Base-by-base conservation (phyloP, 345 rosid genomes). In the Hypericum perforatum region DNA sequence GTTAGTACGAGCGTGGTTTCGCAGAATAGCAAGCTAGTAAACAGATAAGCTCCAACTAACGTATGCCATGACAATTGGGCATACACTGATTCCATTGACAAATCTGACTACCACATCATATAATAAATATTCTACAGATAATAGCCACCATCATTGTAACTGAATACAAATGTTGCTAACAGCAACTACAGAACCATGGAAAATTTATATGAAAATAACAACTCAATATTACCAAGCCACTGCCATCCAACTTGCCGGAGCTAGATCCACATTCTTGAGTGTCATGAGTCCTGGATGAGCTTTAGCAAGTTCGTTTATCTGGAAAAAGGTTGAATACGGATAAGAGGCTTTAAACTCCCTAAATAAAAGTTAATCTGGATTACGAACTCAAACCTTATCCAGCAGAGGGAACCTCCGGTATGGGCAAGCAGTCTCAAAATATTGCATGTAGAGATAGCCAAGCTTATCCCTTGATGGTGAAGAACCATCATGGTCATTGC, bases 221-320 rank as follows among this genome's bases (percentile, higher is more conserved):
- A 50, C 32, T 37, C 43, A 36, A 29, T 16, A 71, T 71, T 68
- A 86, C 96, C 96, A 88, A 43, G 96, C 86, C 57, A 88, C 82
- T n/a, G 91, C 76, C 84, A 88, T 82, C 96, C 96, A 88, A 70
- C 94, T 85, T 9, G 94, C 94, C 0, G 96, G 91, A 9, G 85
- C 82, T 63, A 88, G 75, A 71, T 88, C 83, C 58, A 82, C 71
- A 49, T 79, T 86, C 71, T 76, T 75, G 41, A 87, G 63, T 11
- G 85, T 74, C 67, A 49, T 57, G 41, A 87, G 54, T 37, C 74
- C 78, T 0, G 73, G 81, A 66, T 70, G 56, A 59, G 59, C 69
- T 54, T 43, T 61, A 39, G 85, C 70, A 50, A 84, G 60, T 62
- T 76, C 74, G 43, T 59, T 67, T 2, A 84, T 62, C 96, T 84